A percentile compares a stretch with the other conserved stretches of the same genome.
phyloP scores from a whole-genome alignment of 2,329 filamentous ascomycete species.

The Penicillium sp. region DNA sequence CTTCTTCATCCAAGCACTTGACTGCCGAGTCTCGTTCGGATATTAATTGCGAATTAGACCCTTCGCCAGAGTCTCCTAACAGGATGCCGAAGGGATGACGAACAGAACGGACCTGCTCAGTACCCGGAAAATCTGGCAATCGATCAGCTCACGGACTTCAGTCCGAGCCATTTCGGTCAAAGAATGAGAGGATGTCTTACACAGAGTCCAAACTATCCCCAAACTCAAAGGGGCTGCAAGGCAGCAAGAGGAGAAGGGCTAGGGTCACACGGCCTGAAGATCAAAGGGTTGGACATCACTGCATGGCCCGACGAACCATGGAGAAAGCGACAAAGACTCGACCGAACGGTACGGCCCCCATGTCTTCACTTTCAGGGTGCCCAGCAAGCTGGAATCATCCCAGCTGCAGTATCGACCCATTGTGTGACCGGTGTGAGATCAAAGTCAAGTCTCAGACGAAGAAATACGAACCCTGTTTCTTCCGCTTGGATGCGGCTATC shows the following conservation, averaged over 20 bases:
- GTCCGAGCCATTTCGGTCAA: conserved; percentile 1
- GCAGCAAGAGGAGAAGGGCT: conserved; percentile 10
- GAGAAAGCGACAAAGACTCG: conserved; percentile 11
- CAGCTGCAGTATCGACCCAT: conserved; percentile 8
- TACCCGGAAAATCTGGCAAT: background rate
- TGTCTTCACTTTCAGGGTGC: conserved; percentile 11
- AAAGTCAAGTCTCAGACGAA: background rate
- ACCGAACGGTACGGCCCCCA: conserved; percentile 8
- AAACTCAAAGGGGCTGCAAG: conserved; percentile 19
- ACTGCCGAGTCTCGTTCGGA: background rate
- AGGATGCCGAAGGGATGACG: background rate
- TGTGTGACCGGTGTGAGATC: background rate
- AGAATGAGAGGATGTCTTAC: background rate
- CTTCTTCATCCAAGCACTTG: background rate
- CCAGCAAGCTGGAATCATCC: conserved; percentile 13
- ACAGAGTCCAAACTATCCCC: background rate
- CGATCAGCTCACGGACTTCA: background rate
- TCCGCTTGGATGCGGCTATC: conserved; percentile 20
- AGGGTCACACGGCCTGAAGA: conserved; percentile 24
- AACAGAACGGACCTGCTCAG: background rate
- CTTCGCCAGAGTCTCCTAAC: background rate
- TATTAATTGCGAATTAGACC: conserved; percentile 6
- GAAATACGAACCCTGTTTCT: conserved; percentile 14
- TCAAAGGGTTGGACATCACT: conserved; percentile 33
- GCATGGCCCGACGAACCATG: conserved; percentile 29